Evolutionary conservation across 1,284 basidiomycete genomes (phyloP).

Genomic region (Blastosporella zonata): DNA sequence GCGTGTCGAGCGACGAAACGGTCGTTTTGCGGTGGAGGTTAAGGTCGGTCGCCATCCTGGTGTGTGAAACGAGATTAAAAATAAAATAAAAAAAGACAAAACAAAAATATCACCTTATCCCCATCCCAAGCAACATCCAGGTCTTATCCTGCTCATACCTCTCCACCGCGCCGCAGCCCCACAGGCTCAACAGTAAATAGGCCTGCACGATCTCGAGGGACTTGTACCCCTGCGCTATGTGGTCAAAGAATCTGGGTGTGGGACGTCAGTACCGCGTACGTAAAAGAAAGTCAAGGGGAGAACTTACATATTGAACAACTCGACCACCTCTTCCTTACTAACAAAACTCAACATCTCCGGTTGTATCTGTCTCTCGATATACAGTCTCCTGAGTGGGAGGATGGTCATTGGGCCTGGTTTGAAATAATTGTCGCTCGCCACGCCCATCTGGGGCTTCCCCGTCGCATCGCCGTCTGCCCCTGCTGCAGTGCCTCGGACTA

Average conservation of each 20-base stretch:
- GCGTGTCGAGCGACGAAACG: conserved; percentile 62
- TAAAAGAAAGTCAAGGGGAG: conserved; percentile 4
- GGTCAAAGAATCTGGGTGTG: conserved; percentile 65
- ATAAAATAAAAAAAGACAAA: not conserved
- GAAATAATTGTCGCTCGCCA: conserved; percentile 92
- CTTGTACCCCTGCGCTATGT: conserved; percentile 85
- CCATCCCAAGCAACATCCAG: conserved; percentile 88
- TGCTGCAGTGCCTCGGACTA: conserved; percentile 29
- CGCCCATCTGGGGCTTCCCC: conserved; percentile 57
- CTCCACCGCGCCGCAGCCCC: conserved; percentile 90
- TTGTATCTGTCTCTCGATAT: conserved; percentile 86
- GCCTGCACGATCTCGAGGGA: conserved; percentile 94
- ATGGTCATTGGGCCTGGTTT: conserved; percentile 91
- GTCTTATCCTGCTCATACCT: conserved; percentile 96
- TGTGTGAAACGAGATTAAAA: not conserved
- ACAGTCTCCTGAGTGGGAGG: conserved; percentile 78
- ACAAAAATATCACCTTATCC: conserved; percentile 54
- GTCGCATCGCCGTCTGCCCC: conserved; percentile 22
- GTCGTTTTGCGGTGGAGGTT: conserved; percentile 91
- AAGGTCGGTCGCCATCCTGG: conserved; percentile 91
- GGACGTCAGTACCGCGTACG: conserved; percentile 8
- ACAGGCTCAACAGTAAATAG: conserved; percentile 78
- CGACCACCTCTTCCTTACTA: conserved; percentile 80
- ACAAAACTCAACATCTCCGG: conserved; percentile 90
- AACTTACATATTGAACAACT: conserved; percentile 88